Evolutionary conservation across 306 rosid genomes (phyloP), one percentile per base, ranked within the genome.

Genomic region (Sindora glabra): DNA sequence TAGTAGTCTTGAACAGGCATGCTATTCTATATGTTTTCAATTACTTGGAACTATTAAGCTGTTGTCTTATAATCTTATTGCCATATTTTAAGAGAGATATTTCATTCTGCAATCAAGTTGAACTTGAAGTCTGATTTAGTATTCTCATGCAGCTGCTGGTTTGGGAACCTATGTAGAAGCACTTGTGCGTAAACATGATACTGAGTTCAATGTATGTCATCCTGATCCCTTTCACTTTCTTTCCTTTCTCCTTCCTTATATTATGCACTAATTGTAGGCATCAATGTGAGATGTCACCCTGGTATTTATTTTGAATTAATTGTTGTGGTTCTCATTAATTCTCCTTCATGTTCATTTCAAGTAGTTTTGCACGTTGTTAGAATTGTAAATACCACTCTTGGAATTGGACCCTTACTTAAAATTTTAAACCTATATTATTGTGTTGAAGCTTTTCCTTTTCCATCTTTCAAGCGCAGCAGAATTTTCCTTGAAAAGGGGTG

Each of bases 111-210:
- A 46, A 37, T 63, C 32, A 16, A 44, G 47, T 30, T 19, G 26
- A 59, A 41, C 63, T 62, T 29, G 58, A 47, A 7, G 42, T 15
- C 36, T 72, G 45, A 58, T 68, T 48, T 71, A 33, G 44, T 64
- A 52, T 69, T 71, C 59, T 32, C 69, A 38, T 72, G 41, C 97
- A 89, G 97, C 97, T 79, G 87, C 92, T 79, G 97, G 97, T 61
- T 71, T 89, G 84, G 97, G 97, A 71, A 86, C 80, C 74, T 86
- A 89, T 67, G 95, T 89, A 19, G 97, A 89, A 79, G 95, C 95
- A 41, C 97, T 89, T 64, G 87, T 79, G 63, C 87, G 97, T 68
- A 83, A 74, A 67, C 97, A 89, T 36, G 95, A 86, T 21, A 68
- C 81, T 47, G 97, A 89, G 67, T 90, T 90, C 74, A 86, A 84